phyloP scores from a whole-genome alignment of 2,329 filamentous ascomycete genomes.

The Cladophialophora exuberans region DNA sequence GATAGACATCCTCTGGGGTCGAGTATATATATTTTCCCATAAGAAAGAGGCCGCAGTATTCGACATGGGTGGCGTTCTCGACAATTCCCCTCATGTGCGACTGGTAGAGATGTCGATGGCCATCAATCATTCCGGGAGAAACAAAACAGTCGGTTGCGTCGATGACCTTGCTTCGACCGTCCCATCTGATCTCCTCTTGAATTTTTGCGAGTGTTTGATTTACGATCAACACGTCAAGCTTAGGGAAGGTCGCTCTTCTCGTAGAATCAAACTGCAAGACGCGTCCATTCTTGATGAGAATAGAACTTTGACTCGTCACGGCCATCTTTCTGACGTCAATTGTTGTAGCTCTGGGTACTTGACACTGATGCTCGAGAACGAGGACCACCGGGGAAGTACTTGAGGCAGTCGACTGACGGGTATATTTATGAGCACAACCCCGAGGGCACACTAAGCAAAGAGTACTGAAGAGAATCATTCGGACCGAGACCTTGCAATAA shows the following conservation, averaged over 20 bases:
- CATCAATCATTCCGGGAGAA: slow-evolving; percentile 38
- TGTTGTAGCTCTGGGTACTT: too few relatives aligned
- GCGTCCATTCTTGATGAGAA: slow-evolving; percentile 8
- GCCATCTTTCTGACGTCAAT: too few relatives aligned
- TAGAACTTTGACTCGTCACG: too few relatives aligned
- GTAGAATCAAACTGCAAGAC: neutral
- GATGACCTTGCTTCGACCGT: slow-evolving; percentile 35
- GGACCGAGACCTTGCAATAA: too few relatives aligned
- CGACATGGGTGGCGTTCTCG: slow-evolving; percentile 43
- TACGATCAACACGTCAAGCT: slow-evolving; percentile 16
- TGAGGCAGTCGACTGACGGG: too few relatives aligned
- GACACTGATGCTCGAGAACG: too few relatives aligned
- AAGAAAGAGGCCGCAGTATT: slow-evolving; percentile 48
- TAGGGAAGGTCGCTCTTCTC: slow-evolving; percentile 7
- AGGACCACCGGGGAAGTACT: too few relatives aligned
- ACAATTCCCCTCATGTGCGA: slow-evolving; percentile 43
- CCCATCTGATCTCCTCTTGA: slow-evolving; percentile 8
- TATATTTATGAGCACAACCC: too few relatives aligned
- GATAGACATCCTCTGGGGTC: slow-evolving; percentile 48
- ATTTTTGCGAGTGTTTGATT: slow-evolving; percentile 7
- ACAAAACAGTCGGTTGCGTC: slow-evolving; percentile 41
- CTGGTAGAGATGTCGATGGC: slow-evolving; percentile 48
- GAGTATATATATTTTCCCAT: slow-evolving; percentile 43
- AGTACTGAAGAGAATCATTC: too few relatives aligned
- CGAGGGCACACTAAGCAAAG: too few relatives aligned